These are phyloP conservation scores for Eucalyptus cloeziana DNA, from an alignment of 345 rosid species.

Conservation along the genomic window DNA sequence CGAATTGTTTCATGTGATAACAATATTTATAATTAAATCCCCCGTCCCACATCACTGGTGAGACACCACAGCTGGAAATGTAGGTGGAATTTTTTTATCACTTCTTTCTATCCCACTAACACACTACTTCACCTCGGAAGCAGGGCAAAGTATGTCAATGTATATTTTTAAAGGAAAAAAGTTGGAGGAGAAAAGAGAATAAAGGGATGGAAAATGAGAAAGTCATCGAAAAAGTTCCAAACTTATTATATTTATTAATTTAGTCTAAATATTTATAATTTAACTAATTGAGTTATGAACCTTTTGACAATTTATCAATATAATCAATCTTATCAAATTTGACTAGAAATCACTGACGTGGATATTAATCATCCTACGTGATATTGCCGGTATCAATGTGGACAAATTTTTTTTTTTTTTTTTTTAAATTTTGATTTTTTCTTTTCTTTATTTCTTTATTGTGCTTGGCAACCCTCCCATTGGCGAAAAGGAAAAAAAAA, in stretches of 20 bases:
- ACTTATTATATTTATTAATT: too few relatives aligned
- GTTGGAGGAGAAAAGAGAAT: not conserved
- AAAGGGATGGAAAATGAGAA: not conserved
- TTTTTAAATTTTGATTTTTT: too few relatives aligned
- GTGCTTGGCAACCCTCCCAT: too few relatives aligned
- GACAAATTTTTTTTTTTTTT: too few relatives aligned
- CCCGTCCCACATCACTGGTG: not conserved
- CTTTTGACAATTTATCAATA: too few relatives aligned
- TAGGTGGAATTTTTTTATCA: not conserved
- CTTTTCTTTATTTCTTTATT: not conserved
- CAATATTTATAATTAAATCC: not conserved
- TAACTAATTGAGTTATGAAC: accelerated
- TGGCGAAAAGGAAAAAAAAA: not conserved
- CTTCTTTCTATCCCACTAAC: not conserved
- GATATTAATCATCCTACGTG: accelerated
- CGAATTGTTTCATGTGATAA: not conserved
- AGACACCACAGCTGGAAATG: not conserved
- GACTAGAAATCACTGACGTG: too few relatives aligned
- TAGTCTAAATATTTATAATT: not conserved
- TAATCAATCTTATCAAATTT: not conserved
- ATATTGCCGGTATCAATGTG: accelerated
- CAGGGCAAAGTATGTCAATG: not conserved
- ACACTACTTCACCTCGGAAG: not conserved
- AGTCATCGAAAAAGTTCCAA: too few relatives aligned
- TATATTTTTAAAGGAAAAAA: not conserved